Evolutionary conservation across 2,329 filamentous ascomycete species (phyloP).

Genomic region (Emergomyces africanus): DNA sequence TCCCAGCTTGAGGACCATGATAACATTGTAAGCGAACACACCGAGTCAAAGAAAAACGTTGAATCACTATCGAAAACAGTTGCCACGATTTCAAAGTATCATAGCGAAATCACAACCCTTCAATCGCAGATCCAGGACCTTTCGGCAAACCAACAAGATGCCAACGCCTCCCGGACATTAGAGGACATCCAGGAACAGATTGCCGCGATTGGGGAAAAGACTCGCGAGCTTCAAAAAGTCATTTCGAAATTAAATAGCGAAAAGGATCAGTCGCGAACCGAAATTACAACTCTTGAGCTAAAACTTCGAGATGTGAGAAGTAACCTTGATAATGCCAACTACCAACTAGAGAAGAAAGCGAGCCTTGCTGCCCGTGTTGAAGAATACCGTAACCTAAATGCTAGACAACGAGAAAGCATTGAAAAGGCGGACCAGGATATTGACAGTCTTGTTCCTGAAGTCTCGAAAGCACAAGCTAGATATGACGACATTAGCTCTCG

Average conservation of each 20-base stretch:
- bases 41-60: slow-evolving; percentile 56
- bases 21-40: slow-evolving; percentile 46
- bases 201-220: slow-evolving; percentile 52
- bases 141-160: slow-evolving; percentile 59
- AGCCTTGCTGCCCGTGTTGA: slow-evolving; percentile 59
- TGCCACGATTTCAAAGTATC: slow-evolving; percentile 57
- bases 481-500: slow-evolving; percentile 65
- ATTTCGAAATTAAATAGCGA: slow-evolving; percentile 56
- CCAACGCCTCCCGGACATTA: slow-evolving; percentile 52
- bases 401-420: slow-evolving; percentile 56
- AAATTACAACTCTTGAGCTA: slow-evolving; percentile 59
- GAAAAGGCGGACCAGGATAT: slow-evolving; percentile 59
- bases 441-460: slow-evolving; percentile 58
- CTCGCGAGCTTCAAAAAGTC: slow-evolving; percentile 49
- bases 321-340: slow-evolving; percentile 56
- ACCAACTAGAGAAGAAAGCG: slow-evolving; percentile 70
- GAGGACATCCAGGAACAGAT: slow-evolving; percentile 77
- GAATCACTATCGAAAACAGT: slow-evolving; percentile 68
- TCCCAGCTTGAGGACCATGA: slow-evolving; percentile 56
- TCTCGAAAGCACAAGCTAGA: slow-evolving; percentile 60
- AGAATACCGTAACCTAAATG: slow-evolving; percentile 55
- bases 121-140: slow-evolving; percentile 63
- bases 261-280: slow-evolving; percentile 56
- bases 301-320: slow-evolving; percentile 63
- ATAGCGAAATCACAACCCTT: slow-evolving; percentile 58